Evolutionary conservation across 495 filamentous ascomycete genomes (phyloP), one percentile per base, ranked within the genome.

Genomic region (Hypoxylon lienhwacheense): DNA sequence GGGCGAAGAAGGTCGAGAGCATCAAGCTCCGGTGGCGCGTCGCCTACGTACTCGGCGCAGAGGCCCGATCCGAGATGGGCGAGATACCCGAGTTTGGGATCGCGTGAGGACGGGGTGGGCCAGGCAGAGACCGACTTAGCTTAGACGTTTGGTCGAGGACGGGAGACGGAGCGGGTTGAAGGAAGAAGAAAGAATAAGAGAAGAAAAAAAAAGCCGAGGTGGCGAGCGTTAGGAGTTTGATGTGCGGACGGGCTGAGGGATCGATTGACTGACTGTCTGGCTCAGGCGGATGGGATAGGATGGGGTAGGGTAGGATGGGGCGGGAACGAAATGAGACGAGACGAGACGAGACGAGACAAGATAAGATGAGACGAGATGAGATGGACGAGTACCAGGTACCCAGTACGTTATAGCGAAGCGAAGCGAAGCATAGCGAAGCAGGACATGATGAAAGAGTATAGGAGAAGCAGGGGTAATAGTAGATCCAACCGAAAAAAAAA

Each of bases 1-100:
- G 84, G 40, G 62, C 61, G 20, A 86, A 84, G 29, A 85, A 88
- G 61, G 91, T 90, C 2, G 83, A 82, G 36, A 77, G 72, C 42
- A 84, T 96, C 53, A 95, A 91, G 72, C 81, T 98, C 68, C 75
- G 93, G 55, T 98, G 90, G 88, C 87, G 88, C 64, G 85, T 85
- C 7, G 80, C 83, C 11, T 97, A 97, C 70, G 82, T 80, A 64
- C 65, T 93, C 2, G 88, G 80, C 1, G 73, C 66, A 6, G 79
- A 85, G 61, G 51, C 59, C 32, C 68, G 78, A 62, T 83, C 78
- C 48, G 91, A 97, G 73, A 89, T 89, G 71, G 93, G 92, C 12
- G 90, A 95, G 77, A 86, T 97, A 48, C 79, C 85, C n/a, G 78
- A 86, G 46, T 81, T 98, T 66, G 87, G 87, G 2, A 80, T 97